Conservation (phyloP, 345 rosid species). For the Hibiscus mutabilis region DNA sequence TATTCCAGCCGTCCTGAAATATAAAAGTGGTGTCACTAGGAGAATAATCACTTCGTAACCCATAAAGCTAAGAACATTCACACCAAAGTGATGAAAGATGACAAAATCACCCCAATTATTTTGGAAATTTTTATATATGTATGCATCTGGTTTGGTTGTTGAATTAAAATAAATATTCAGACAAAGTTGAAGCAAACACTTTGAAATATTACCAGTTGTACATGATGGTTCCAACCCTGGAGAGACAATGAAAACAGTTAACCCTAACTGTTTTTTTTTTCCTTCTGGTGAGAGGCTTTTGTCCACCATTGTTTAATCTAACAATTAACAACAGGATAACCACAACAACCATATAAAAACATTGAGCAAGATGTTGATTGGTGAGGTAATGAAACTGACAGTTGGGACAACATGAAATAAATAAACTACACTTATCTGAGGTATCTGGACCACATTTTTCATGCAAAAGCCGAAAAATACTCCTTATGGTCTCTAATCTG, state of each 20-base stretch:
- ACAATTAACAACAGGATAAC: neutral
- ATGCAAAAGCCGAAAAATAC: conserved; percentile 12
- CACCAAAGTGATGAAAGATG: no score
- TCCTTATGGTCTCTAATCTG: neutral
- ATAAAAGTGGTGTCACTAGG: no score
- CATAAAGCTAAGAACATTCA: no score
- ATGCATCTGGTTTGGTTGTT: neutral
- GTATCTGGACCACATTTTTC: neutral
- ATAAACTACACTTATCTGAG: neutral
- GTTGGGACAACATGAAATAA: conserved; percentile 3
- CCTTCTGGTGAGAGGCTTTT: conserved; percentile 7
- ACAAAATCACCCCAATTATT: no score
- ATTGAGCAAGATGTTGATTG: neutral
- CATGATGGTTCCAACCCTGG: neutral
- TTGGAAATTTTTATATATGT: no score
- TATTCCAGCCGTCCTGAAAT: no score
- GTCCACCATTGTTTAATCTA: conserved; percentile 18
- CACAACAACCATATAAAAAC: neutral
- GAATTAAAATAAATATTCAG: neutral
- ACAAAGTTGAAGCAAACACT: neutral
- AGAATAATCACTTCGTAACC: no score
- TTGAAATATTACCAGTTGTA: neutral
- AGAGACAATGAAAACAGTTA: neutral
- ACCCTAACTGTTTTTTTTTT: no score
- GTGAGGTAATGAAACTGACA: neutral